Base-by-base conservation (phyloP, 768 basidiomycete species). In the Lactifluus piperatus region DNA sequence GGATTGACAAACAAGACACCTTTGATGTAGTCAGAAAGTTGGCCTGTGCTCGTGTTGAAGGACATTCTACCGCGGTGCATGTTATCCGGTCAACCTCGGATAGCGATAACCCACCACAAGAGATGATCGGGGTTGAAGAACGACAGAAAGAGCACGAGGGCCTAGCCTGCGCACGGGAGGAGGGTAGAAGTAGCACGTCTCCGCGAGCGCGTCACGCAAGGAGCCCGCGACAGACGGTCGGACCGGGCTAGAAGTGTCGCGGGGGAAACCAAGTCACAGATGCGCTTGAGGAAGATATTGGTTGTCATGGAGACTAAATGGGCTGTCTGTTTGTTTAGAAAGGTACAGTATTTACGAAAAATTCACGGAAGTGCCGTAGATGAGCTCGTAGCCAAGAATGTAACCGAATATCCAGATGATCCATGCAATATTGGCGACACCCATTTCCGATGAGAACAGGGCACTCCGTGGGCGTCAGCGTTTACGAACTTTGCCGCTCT, bases 121-220 rank as follows among this genome's bases (percentile, higher is more conserved):
- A 79, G 73, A 3, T 50, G 51, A 46, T 48, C 64, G 9, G 83
- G 73, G 18, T 73, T 68, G 53, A 79, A 80, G 70, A 84, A 88
- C 0, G 79, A 71, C 46, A 93, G 71, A n/a, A 94, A 77, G 29
- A 93, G 71, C 0, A 86, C 84, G 5, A 94, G 72, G 43, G 77
- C 78, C 41, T 94, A 74, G 9, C 83, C 91, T 30, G 90, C 90
- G 59, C 93, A 81, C 27, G 93, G 93, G 20, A 95, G 74, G 43
- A 94, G 79, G n/a, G 91, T 89, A 88, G 67, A 82, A 83, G 76
- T 83, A 89, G 69, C 80, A 89, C 14, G 85, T 85, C 72, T 95
- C 92, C 18, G 92, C 87, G 45, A 93, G 73, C 56, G 79, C 79
- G 61, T 83, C 79, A 46, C 75, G 75, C 57, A 77, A 58, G 49